Conservation (phyloP, 495 filamentous ascomycete species). For the Pyrenopolyporus hunteri region DNA sequence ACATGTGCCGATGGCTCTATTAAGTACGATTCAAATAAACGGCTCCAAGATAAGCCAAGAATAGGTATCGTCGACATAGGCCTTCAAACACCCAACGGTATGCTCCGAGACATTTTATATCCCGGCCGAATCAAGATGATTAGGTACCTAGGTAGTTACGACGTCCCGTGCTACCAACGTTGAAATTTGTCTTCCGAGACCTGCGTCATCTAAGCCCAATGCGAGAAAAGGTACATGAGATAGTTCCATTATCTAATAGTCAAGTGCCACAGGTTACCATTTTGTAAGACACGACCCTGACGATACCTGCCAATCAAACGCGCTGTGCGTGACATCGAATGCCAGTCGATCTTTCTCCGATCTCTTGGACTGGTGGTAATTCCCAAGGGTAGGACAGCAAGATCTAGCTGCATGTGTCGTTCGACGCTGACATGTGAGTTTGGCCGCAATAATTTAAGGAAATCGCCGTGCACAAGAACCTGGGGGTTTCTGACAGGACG, state of each 20-base stretch:
- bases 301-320: slow-evolving; percentile 20
- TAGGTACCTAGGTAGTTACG: too few species aligned
- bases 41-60: too few species aligned
- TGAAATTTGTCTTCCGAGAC: background rate
- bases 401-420: slow-evolving; percentile 14
- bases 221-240: background rate
- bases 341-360: slow-evolving; percentile 1
- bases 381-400: slow-evolving; percentile 6
- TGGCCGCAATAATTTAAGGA: background rate
- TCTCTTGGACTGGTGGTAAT: slow-evolving; percentile 4
- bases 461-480: slow-evolving; percentile 7
- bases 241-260: slow-evolving; percentile 11
- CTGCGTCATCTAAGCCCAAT: slow-evolving; percentile 2
- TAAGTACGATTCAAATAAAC: too few species aligned
- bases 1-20: too few species aligned
- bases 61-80: too few species aligned
- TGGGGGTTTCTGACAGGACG: slow-evolving; percentile 3
- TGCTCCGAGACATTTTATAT: background rate
- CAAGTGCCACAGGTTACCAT: slow-evolving; percentile 1
- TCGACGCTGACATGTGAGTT: slow-evolving; percentile 31
- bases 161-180: background rate
- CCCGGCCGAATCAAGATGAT: background rate
- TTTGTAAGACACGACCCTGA: slow-evolving; percentile 15
- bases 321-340: slow-evolving; percentile 4
- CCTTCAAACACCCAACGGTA: background rate